Evolutionary conservation across 805 yeast species (phyloP).

Genomic region (Wickerhamiella kazuoi): DNA sequence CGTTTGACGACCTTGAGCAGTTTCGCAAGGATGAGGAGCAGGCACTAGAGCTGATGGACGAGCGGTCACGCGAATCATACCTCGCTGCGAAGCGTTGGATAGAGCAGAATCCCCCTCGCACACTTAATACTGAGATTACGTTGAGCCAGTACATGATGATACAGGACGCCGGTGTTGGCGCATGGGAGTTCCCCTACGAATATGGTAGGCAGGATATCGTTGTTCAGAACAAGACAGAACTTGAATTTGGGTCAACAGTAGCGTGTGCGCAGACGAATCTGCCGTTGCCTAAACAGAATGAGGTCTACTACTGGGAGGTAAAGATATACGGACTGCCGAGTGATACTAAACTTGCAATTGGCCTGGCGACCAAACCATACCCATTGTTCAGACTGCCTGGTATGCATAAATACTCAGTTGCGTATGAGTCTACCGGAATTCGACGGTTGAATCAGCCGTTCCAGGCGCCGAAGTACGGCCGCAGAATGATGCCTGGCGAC

Average conservation of each 20-base stretch:
- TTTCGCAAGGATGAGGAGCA: constrained; percentile 44
- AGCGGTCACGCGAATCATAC: constrained; percentile 36
- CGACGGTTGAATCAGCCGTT: constrained; percentile 71
- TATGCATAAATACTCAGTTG: constrained; percentile 61
- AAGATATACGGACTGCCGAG: constrained; percentile 56
- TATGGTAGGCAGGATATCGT: constrained; percentile 32
- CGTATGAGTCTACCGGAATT: constrained; percentile 76
- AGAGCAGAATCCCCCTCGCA: constrained; percentile 26
- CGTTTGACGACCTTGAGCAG: constrained; percentile 44
- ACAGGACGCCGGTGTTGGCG: constrained; percentile 75
- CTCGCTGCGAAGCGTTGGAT: constrained; percentile 40
- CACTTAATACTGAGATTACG: constrained; percentile 26
- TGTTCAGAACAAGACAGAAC: constrained; percentile 47
- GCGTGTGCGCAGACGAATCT: constrained; percentile 62
- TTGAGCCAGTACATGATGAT: constrained; percentile 47
- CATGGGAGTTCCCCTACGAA: constrained; percentile 62
- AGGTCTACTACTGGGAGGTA: constrained; percentile 76
- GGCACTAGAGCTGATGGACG: constrained; percentile 45
- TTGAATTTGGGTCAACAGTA: constrained; percentile 32
- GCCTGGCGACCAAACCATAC: constrained; percentile 72
- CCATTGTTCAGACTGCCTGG: constrained; percentile 92
- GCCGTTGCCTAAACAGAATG: constrained; percentile 69
- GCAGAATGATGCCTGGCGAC: constrained; percentile 54
- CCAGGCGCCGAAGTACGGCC: constrained; percentile 25
- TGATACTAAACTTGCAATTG: constrained; percentile 43